Conservation (phyloP, 148 eudicot genomes). For the Chenopodium quinoa region DNA sequence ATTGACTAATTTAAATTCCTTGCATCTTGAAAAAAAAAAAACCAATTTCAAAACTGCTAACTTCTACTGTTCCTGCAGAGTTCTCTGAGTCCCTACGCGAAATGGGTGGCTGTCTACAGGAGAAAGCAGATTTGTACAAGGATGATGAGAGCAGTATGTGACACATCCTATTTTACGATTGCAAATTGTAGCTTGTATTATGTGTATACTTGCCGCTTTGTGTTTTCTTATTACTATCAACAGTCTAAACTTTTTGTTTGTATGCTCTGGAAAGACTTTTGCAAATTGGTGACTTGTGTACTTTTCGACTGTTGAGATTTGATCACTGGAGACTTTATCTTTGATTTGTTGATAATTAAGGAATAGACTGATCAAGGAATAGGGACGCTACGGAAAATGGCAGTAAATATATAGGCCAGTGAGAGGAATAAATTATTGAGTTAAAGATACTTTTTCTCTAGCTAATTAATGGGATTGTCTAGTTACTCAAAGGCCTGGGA, state of each 20-base stretch:
- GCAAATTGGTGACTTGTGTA: background rate
- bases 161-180: conserved; percentile 12
- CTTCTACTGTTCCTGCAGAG: conserved; percentile 50
- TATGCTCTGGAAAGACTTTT: background rate
- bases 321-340: background rate
- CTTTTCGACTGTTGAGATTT: background rate
- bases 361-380: no score
- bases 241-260: background rate
- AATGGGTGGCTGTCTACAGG: conserved; percentile 78
- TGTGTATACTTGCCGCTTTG: conserved; percentile 2
- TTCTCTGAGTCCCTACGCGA: conserved; percentile 88
- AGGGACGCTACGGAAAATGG: no score
- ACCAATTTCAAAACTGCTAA: conserved; percentile 1
- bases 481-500: no score
- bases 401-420: no score
- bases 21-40: background rate
- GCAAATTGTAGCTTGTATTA: background rate
- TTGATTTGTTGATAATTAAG: background rate
- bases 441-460: no score
- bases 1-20: background rate
- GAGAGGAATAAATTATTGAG: no score
- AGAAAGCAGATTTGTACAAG: conserved; percentile 61
- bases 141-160: conserved; percentile 78
- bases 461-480: no score
- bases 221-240: background rate